These are phyloP conservation scores for Tricholoma matsutake DNA, from an alignment of 768 basidiomycete genomes.

Conservation along the genomic window DNA sequence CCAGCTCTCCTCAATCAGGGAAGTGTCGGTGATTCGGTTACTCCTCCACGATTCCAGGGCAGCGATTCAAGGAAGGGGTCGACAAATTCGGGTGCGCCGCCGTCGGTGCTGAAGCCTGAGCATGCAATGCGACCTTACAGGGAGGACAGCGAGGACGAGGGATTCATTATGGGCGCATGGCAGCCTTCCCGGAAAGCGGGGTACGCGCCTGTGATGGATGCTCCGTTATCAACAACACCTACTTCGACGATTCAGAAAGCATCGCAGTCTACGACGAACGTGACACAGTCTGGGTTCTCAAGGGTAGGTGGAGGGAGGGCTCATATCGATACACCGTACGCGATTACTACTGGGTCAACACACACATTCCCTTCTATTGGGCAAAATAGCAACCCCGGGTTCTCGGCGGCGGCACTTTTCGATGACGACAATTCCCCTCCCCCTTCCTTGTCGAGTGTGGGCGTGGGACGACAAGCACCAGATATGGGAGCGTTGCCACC, in stretches of 20 bases:
- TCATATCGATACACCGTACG: slow-evolving; percentile 82
- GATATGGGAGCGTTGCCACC: slow-evolving; percentile 40
- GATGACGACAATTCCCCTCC: slow-evolving; percentile 46
- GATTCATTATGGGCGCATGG: slow-evolving; percentile 96
- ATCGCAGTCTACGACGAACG: slow-evolving; percentile 17
- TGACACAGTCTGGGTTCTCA: slow-evolving; percentile 64
- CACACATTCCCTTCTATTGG: slow-evolving; percentile 67
- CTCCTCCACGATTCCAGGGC: slow-evolving; percentile 33
- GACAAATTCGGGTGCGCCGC: slow-evolving; percentile 56
- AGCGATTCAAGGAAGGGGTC: slow-evolving; percentile 46
- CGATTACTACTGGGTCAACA: slow-evolving; percentile 61
- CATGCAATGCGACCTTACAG: slow-evolving; percentile 73
- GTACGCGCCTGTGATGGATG: slow-evolving; percentile 43
- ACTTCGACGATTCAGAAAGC: slow-evolving; percentile 14
- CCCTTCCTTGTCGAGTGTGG: slow-evolving; percentile 50
- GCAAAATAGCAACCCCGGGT: slow-evolving; percentile 32
- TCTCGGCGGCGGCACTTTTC: slow-evolving; percentile 14
- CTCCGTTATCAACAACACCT: slow-evolving; percentile 14
- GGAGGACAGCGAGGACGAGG: slow-evolving; percentile 80
- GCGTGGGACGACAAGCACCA: slow-evolving; percentile 30
- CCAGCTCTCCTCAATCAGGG: slow-evolving; percentile 34
- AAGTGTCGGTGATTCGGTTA: slow-evolving; percentile 16
- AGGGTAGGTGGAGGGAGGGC: slow-evolving; percentile 86
- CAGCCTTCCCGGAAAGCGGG: slow-evolving; percentile 62
- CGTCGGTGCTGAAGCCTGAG: slow-evolving; percentile 75